Evolutionary conservation across 1,284 basidiomycete genomes (phyloP).

Genomic region (Anthracocystis panici-leucophaei): DNA sequence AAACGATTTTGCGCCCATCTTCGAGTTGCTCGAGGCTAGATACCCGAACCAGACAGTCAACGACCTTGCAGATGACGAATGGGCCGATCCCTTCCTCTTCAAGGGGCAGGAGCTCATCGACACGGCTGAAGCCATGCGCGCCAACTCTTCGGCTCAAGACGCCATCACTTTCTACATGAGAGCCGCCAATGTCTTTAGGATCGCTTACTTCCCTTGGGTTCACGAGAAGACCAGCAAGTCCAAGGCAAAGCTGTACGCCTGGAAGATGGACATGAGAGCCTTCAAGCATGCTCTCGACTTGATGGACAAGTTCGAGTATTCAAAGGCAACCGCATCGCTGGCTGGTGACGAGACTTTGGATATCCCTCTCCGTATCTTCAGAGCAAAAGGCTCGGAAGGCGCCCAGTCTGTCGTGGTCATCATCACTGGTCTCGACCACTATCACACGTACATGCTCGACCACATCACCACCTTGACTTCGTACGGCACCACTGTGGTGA

Average conservation of each 20-base stretch:
- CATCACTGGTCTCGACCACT: conserved; percentile 50
- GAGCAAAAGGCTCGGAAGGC: conserved; percentile 9
- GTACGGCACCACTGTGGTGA: conserved; percentile 21
- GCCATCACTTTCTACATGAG: conserved; percentile 39
- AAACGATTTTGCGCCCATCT: conserved; percentile 38
- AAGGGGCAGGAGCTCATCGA: conserved; percentile 25
- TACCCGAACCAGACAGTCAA: conserved; percentile 22
- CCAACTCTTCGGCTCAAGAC: not conserved
- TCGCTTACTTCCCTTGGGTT: conserved; percentile 47
- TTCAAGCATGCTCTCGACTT: conserved; percentile 22
- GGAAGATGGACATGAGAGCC: conserved; percentile 31
- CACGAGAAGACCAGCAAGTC: conserved; percentile 32
- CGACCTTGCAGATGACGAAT: conserved; percentile 34
- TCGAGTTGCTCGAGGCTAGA: conserved; percentile 15
- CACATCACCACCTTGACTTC: conserved; percentile 20
- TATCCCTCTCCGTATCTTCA: conserved; percentile 34
- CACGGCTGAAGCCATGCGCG: conserved; percentile 10
- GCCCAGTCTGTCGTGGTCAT: conserved; percentile 38
- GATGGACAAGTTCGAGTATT: conserved; percentile 16
- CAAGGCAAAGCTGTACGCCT: conserved; percentile 30
- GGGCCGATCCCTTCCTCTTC: conserved; percentile 36
- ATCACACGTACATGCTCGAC: conserved; percentile 35
- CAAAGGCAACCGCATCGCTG: conserved; percentile 4
- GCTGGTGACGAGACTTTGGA: conserved; percentile 1
- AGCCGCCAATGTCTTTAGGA: conserved; percentile 35